Base-by-base conservation (phyloP, 257 asterid species). In the Nicotiana attenuata region DNA sequence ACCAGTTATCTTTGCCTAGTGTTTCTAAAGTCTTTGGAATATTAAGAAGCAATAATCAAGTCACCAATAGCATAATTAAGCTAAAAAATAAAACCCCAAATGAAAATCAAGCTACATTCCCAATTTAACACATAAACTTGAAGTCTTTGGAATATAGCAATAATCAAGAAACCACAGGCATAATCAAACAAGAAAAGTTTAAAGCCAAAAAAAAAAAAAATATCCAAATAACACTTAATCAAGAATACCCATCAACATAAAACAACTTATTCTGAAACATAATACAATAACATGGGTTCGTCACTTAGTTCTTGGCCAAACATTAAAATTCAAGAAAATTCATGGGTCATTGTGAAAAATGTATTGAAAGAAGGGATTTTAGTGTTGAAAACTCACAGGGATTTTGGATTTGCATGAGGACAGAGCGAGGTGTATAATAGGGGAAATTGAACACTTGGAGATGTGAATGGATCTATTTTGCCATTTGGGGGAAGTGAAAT, bases 291-390 rank as follows among this genome's bases (percentile, higher is more conserved):
- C 57, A 33, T 52, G 67, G 81, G 41, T 65, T 80, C 26, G 33
- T 41, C 52, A 53, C n/a, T 64, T 47, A 47, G 78, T 47, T 11
- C 60, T 41, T 45, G 73, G 83, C 65, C 83, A 56, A 71, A 69
- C 22, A 45, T 64, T 80, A 80, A 11, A 71, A 47, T 52, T 65
- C 77, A 69, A 80, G 77, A 80, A 65, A 80, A 80, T 17, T 80
- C 53, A 65, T 29, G 11, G 50, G 65, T 50, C 26, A 71, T 10
- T 26, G 41, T 35, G 76, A 7, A 41, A 41, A 7, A 41, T 41
- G 41, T 35, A 35, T 1, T 41, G 10, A 41, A 41, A 41, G 47
- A 41, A 41, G 47, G 47, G 47, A 41, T 41, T 41, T 7, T 41
- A 41, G 47, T 41, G 47, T 41, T 41, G 47, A 28, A 28, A 41